Conservation (phyloP, 257 asterid species). For the Fraxinus cuspidata region DNA sequence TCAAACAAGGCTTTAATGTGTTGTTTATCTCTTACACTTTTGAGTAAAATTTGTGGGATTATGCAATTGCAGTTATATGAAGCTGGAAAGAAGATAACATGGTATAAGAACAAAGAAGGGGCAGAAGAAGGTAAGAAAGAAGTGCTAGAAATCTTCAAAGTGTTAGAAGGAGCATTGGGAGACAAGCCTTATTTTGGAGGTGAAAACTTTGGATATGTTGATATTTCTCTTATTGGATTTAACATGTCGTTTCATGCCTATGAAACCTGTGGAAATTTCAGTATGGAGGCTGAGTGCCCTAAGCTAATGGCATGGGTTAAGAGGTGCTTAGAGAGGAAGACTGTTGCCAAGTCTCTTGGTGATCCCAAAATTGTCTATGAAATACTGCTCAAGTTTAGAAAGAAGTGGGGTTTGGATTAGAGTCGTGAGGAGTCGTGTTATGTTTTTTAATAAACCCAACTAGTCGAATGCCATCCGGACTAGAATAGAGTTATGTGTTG, state of each 20-base stretch:
- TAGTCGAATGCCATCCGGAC: neutral
- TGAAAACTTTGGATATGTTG: conserved; percentile 30
- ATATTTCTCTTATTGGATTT: conserved; percentile 27
- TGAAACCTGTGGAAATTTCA: conserved; percentile 40
- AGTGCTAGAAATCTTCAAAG: conserved; percentile 12
- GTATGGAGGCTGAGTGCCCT: conserved; percentile 29
- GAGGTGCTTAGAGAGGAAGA: conserved; percentile 29
- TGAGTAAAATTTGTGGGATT: no score
- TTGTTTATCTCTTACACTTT: neutral
- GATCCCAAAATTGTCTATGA: conserved; percentile 36
- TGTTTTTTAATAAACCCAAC: neutral
- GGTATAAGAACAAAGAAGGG: conserved; percentile 23
- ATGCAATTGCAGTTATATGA: conserved; percentile 12
- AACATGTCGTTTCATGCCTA: conserved; percentile 19
- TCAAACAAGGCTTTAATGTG: no score
- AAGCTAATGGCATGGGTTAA: conserved; percentile 34
- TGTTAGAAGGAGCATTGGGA: conserved; percentile 29
- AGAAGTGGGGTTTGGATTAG: conserved; percentile 23
- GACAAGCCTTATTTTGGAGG: conserved; percentile 31
- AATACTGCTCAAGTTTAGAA: conserved; percentile 20
- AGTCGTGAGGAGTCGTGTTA: neutral
- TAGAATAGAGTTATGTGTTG: neutral
- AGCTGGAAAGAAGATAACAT: neutral
- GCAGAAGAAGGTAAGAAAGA: conserved; percentile 27
- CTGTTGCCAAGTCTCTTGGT: conserved; percentile 30